Percentiles rank a stretch among this genome's conserved stretches.
phyloP scores from a whole-genome alignment of 345 rosid species.

The Murraya koenigii region DNA sequence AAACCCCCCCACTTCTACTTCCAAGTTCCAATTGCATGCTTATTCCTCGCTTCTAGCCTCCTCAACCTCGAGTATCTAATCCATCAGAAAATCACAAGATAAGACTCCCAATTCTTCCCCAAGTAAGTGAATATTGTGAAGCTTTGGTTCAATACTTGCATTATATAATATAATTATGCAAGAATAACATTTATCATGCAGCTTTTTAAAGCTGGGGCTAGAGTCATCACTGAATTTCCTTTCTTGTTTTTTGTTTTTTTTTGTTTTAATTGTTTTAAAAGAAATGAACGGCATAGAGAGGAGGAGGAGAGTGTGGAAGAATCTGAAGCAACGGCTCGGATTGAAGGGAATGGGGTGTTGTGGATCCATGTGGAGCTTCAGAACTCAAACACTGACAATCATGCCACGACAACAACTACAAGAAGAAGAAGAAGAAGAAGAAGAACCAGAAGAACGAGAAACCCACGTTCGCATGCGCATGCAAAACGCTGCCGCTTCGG shows the following conservation, averaged over 20 bases:
- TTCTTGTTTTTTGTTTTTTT: no score
- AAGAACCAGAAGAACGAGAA: background rate
- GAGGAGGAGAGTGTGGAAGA: slow-evolving; percentile 47
- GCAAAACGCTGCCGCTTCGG: background rate
- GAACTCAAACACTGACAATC: slow-evolving; percentile 30
- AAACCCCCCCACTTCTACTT: background rate
- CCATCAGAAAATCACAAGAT: background rate
- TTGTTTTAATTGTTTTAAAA: no score
- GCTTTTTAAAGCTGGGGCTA: no score
- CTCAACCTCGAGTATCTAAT: no score
- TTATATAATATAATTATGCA: background rate
- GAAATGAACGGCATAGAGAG: slow-evolving; percentile 40
- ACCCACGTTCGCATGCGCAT: background rate
- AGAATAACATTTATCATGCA: background rate
- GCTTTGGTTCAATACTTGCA: background rate
- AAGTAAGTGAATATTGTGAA: background rate
- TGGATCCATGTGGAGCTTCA: slow-evolving; percentile 43
- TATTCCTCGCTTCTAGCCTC: no score
- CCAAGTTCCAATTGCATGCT: background rate
- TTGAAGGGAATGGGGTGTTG: slow-evolving; percentile 69
- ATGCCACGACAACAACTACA: background rate
- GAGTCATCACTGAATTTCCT: no score
- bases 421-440: slow-evolving; percentile 22
- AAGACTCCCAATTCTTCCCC: background rate
- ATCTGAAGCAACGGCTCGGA: slow-evolving; percentile 60